These are phyloP conservation scores for Stramenopiles sp. DNA, from an alignment of 352 stramenopile genomes.

Conservation along the genomic window DNA sequence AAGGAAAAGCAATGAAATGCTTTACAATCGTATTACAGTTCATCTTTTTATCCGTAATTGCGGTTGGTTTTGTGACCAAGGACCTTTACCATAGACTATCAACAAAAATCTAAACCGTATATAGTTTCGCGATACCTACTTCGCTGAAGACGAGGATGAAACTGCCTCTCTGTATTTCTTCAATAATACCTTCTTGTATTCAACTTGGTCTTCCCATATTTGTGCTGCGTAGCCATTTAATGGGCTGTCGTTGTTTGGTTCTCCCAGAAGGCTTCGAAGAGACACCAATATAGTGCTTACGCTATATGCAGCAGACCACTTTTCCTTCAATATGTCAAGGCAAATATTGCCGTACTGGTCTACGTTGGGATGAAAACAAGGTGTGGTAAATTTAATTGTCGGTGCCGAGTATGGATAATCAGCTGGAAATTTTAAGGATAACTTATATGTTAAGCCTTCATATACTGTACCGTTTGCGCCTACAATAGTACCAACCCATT, in stretches of 20 bases:
- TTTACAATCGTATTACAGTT: no score
- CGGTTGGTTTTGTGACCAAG: no score
- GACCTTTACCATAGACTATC: no score
- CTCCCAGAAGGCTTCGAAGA: conserved; percentile 21
- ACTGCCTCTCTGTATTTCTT: not conserved
- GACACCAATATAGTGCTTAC: conserved; percentile 23
- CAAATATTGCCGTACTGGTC: conserved; percentile 28
- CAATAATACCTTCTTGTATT: conserved; percentile 17
- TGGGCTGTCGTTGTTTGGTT: conserved; percentile 28
- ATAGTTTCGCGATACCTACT: no score
- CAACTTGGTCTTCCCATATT: conserved; percentile 25
- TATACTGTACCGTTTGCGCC: conserved; percentile 25
- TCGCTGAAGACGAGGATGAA: not conserved
- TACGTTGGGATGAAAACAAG: conserved; percentile 27
- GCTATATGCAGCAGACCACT: conserved; percentile 26
- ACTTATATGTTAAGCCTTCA: conserved; percentile 26
- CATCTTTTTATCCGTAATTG: no score
- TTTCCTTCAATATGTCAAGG: conserved; percentile 28
- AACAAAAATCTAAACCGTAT: no score
- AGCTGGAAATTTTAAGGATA: conserved; percentile 24
- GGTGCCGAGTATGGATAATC: conserved; percentile 27
- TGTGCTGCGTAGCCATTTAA: conserved; percentile 25
- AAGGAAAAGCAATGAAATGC: no score
- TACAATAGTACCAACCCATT: conserved; percentile 28
- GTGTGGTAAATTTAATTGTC: conserved; percentile 23